A percentile compares a stretch with the other conserved stretches of the same genome.
These are phyloP conservation scores for Phytopythium ostracodes DNA, from an alignment of 352 stramenopile genomes.

Conservation along the genomic window DNA sequence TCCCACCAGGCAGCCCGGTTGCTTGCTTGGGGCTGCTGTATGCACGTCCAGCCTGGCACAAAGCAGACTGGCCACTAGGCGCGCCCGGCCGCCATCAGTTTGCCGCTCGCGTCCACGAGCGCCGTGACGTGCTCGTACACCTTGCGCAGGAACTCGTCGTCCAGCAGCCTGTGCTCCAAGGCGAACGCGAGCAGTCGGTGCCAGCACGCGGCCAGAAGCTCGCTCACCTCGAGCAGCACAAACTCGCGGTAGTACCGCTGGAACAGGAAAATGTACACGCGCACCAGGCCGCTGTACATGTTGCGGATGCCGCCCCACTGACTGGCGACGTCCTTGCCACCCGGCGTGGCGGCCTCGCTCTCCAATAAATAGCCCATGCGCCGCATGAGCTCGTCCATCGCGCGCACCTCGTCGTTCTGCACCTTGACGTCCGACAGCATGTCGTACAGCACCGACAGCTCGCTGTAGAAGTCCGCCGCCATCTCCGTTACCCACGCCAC, in stretches of 20 bases:
- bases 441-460: slow-evolving; percentile 59
- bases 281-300: slow-evolving; percentile 58
- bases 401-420: slow-evolving; percentile 31
- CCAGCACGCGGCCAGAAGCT: slow-evolving; percentile 52
- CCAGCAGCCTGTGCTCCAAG: slow-evolving; percentile 56
- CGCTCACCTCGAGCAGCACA: slow-evolving; percentile 48
- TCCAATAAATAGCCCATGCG: slow-evolving; percentile 29
- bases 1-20: neutral
- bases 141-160: slow-evolving; percentile 50
- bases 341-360: slow-evolving; percentile 9
- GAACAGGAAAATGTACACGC: slow-evolving; percentile 67
- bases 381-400: slow-evolving; percentile 58
- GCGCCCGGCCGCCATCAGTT: slow-evolving; percentile 3
- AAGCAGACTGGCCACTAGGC: neutral
- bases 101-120: slow-evolving; percentile 23
- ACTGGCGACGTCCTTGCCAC: slow-evolving; percentile 11
- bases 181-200: slow-evolving; percentile 59
- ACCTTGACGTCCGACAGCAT: slow-evolving; percentile 64
- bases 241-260: slow-evolving; percentile 52
- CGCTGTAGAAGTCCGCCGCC: slow-evolving; percentile 59
- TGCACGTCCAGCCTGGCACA: neutral
- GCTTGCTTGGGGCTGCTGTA: too few species aligned
- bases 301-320: slow-evolving; percentile 35
- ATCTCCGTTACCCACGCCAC: slow-evolving; percentile 48
- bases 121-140: slow-evolving; percentile 49